Evolutionary conservation across 164 flowering plant genomes (phyloP).

Genomic region (Vitis rotundifolia): DNA sequence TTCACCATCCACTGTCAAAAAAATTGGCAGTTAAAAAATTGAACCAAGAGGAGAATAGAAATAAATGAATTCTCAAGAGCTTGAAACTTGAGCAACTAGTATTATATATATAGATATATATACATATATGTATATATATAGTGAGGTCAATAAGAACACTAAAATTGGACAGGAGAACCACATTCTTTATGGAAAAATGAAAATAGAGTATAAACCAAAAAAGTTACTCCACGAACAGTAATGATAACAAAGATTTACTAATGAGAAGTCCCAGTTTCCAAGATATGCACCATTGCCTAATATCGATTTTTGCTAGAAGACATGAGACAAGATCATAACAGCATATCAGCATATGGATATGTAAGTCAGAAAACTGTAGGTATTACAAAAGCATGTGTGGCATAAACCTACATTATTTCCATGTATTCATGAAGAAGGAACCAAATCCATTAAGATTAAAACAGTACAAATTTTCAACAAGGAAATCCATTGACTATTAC

Average conservation of each 20-base stretch:
- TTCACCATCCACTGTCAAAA: constrained; percentile 96
- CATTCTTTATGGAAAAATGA: not conserved
- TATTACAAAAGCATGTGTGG: too few species aligned
- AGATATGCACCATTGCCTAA: not conserved
- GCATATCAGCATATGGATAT: too few species aligned
- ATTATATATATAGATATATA: too few species aligned
- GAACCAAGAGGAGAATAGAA: not conserved
- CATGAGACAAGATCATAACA: too few species aligned
- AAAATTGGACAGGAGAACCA: not conserved
- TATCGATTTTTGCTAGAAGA: too few species aligned
- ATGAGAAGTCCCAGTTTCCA: not conserved
- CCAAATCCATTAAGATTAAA: too few species aligned
- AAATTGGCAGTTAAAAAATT: not conserved
- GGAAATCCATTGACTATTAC: too few species aligned
- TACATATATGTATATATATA: too few species aligned
- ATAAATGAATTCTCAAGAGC: not conserved
- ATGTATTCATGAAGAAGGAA: too few species aligned
- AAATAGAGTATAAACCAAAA: not conserved
- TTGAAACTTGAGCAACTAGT: not conserved
- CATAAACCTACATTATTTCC: too few species aligned
- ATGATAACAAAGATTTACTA: not conserved
- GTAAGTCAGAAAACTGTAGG: too few species aligned
- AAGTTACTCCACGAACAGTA: not conserved
- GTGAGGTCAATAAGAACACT: not conserved
- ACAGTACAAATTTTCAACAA: too few species aligned